Evolutionary conservation across 2,329 filamentous ascomycete species (phyloP).

Genomic region (Alternaria solani): DNA sequence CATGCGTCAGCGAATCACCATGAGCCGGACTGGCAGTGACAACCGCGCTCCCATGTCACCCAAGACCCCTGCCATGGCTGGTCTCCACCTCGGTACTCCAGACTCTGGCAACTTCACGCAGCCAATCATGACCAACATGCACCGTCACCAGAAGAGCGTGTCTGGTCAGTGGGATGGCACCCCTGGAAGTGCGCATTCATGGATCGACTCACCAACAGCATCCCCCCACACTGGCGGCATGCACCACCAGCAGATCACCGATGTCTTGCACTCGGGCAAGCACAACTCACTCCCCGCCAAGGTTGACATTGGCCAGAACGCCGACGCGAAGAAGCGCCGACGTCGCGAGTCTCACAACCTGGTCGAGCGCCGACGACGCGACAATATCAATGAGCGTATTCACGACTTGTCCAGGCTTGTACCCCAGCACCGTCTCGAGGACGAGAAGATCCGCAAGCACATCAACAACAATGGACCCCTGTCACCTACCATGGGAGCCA

Average conservation of each 20-base stretch:
- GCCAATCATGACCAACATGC: conserved; percentile 74
- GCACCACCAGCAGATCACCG: conserved; percentile 80
- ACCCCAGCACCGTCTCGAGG: conserved; percentile 88
- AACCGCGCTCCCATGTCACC: conserved; percentile 83
- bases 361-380: conserved; percentile 90
- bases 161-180: conserved; percentile 93
- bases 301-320: conserved; percentile 73
- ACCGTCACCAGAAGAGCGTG: conserved; percentile 79
- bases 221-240: conserved; percentile 77
- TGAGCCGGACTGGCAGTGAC: conserved; percentile 71
- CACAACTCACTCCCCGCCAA: conserved; percentile 91
- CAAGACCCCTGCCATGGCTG: conserved; percentile 79
- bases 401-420: conserved; percentile 95
- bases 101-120: conserved; percentile 80
- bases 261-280: conserved; percentile 83
- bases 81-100: conserved; percentile 73
- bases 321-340: conserved; percentile 92
- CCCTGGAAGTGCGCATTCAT: conserved; percentile 82
- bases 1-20: conserved; percentile 50
- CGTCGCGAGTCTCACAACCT: conserved; percentile 95
- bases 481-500: conserved; percentile 79
- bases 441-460: conserved; percentile 96
- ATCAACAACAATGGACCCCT: conserved; percentile 90
- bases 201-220: conserved; percentile 86
- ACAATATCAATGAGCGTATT: conserved; percentile 99